These are phyloP conservation scores for Yamadazyma tumulicola DNA, from an alignment of 805 yeast species.

Conservation along the genomic window DNA sequence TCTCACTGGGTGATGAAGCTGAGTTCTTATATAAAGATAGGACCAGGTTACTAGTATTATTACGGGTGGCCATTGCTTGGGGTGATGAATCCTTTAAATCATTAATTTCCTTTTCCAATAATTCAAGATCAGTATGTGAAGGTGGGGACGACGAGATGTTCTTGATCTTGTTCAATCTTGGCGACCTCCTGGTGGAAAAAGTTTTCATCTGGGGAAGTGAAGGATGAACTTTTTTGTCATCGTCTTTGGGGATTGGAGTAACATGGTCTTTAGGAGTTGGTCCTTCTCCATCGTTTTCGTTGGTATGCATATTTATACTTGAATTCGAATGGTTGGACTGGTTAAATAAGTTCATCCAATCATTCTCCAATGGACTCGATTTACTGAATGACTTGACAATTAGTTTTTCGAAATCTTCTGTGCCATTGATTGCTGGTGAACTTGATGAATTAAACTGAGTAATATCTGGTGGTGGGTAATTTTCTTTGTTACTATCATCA, in stretches of 20 bases:
- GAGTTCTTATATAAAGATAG: conserved; percentile 13
- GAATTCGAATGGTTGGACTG: not conserved
- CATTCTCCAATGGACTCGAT: conserved; percentile 37
- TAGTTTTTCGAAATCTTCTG: conserved; percentile 23
- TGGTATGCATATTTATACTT: not conserved
- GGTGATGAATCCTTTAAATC: conserved; percentile 26
- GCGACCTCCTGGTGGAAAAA: conserved; percentile 22
- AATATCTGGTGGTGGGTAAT: conserved; percentile 20
- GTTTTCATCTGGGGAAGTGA: conserved; percentile 29
- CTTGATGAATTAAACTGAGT: conserved; percentile 13
- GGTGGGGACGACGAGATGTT: conserved; percentile 25
- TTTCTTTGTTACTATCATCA: conserved; percentile 32
- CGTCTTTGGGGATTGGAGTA: conserved; percentile 11
- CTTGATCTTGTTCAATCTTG: conserved; percentile 20
- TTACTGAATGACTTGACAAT: conserved; percentile 27
- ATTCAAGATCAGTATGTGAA: conserved; percentile 17
- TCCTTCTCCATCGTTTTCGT: conserved; percentile 14
- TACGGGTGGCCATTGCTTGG: conserved; percentile 29
- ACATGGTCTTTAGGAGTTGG: conserved; percentile 37
- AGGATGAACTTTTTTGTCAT: conserved; percentile 17
- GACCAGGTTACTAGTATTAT: conserved; percentile 33
- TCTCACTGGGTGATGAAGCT: conserved; percentile 11
- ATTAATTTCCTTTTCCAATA: conserved; percentile 20
- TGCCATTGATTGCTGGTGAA: conserved; percentile 14
- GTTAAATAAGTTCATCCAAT: conserved; percentile 44